Evolutionary conservation across 768 basidiomycete species (phyloP).

Genomic region (Krasilnikovozyma curviuscula): DNA sequence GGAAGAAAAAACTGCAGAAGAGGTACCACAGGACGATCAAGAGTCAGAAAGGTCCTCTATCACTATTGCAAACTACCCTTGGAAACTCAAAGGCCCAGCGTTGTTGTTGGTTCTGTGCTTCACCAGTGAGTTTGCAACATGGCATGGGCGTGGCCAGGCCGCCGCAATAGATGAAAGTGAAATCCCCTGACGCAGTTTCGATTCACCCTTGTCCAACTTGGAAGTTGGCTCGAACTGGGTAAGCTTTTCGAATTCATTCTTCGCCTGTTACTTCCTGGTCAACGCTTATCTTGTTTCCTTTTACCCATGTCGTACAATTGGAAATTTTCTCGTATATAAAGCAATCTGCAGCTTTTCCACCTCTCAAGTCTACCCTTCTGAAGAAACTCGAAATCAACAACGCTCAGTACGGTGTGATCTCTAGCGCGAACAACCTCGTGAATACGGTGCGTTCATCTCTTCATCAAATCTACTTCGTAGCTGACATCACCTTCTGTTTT

Average conservation of each 20-base stretch:
- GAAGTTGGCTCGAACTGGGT: no score
- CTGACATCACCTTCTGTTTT: no score
- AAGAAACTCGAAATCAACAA: conserved; percentile 9
- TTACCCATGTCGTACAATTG: not conserved
- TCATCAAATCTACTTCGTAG: conserved; percentile 19
- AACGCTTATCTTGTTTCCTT: not conserved
- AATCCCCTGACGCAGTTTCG: no score
- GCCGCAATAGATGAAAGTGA: no score
- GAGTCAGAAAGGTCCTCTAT: no score
- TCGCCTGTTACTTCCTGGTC: no score
- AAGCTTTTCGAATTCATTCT: no score
- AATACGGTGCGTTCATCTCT: conserved; percentile 22
- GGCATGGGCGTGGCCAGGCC: no score
- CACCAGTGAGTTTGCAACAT: conserved; percentile 7
- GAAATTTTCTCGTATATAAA: not conserved
- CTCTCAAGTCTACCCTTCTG: conserved; percentile 2
- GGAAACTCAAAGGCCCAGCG: conserved; percentile 6
- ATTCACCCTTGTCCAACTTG: no score
- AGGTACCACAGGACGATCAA: no score
- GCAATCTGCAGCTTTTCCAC: not conserved
- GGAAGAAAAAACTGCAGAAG: no score
- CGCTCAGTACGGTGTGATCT: conserved; percentile 6
- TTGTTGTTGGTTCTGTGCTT: conserved; percentile 4
- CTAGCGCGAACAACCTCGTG: conserved; percentile 6
- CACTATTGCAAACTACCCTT: no score